These are phyloP conservation scores for Neopestalotiopsis sp. DNA, from an alignment of 2,329 filamentous ascomycete genomes.

Conservation along the genomic window DNA sequence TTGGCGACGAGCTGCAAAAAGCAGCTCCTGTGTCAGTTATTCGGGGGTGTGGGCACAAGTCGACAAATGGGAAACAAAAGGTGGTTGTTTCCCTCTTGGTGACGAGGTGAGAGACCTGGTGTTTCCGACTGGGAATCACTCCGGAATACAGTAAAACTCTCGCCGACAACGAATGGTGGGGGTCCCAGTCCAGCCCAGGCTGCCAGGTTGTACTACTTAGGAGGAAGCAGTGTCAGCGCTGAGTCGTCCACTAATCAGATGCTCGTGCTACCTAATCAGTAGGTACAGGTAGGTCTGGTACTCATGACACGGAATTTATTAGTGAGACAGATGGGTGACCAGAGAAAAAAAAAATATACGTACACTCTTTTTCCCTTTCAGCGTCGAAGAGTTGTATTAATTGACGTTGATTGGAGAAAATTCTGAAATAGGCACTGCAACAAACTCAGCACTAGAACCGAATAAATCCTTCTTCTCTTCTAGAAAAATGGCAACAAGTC, in stretches of 20 bases:
- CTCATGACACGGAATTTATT: not conserved
- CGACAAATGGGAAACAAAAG: not conserved
- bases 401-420: not conserved
- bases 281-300: not conserved
- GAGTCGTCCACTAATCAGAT: not conserved
- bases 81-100: not conserved
- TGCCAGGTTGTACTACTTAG: not conserved
- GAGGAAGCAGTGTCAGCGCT: not conserved
- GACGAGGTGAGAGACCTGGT: not conserved
- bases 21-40: slow-evolving; percentile 54
- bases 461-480: not conserved
- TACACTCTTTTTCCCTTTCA: not conserved
- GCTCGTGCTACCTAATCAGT: not conserved
- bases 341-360: not conserved
- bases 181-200: not conserved
- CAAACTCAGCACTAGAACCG: not conserved
- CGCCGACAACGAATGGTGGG: not conserved
- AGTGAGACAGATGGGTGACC: not conserved
- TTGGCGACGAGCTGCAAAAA: slow-evolving; percentile 69
- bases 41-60: not conserved
- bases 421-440: not conserved
- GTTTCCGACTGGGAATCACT: not conserved
- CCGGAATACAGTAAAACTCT: slow-evolving; percentile 3
- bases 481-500: not conserved
- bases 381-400: not conserved